Percentiles rank a stretch among this genome's conserved stretches.
These are phyloP conservation scores for Diddensiella santjacobensis DNA, from an alignment of 805 yeast species.

Conservation along the genomic window DNA sequence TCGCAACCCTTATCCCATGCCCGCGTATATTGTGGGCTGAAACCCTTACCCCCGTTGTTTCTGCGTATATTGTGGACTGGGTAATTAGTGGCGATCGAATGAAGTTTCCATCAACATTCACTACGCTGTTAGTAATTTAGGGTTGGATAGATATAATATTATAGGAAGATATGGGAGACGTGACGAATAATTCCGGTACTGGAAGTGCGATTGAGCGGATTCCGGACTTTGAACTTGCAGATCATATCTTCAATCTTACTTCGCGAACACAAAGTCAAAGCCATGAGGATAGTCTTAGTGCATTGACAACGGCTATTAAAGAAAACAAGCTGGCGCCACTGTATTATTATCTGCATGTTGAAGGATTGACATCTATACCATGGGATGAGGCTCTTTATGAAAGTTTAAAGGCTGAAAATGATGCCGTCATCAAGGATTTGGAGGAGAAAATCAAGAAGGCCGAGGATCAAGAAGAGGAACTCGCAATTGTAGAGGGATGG, in stretches of 20 bases:
- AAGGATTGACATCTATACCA: constrained; percentile 39
- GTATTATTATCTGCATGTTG: constrained; percentile 62
- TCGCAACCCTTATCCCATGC: too few species aligned
- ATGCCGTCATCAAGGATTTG: constrained; percentile 46
- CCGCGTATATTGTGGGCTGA: too few species aligned
- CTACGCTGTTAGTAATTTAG: too few species aligned
- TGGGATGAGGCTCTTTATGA: constrained; percentile 63
- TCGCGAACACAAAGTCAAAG: constrained; percentile 37
- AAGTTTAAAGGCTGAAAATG: constrained; percentile 50
- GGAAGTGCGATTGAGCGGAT: constrained; percentile 29
- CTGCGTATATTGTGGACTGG: too few species aligned
- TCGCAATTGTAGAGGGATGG: constrained; percentile 74
- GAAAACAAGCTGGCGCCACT: constrained; percentile 74
- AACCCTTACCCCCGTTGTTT: too few species aligned
- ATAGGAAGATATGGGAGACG: neutral
- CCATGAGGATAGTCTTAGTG: constrained; percentile 43
- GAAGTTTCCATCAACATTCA: too few species aligned
- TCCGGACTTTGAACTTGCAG: constrained; percentile 83
- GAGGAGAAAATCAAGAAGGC: constrained; percentile 44
- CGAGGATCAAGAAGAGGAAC: constrained; percentile 80
- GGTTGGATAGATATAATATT: too few species aligned
- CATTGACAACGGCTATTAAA: constrained; percentile 52
- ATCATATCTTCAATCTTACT: constrained; percentile 63
- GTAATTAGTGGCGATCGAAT: neutral
- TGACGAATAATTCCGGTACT: constrained; percentile 6